These are phyloP conservation scores for Grosmannia penicillata DNA, from an alignment of 2,329 filamentous ascomycete species.

Conservation along the genomic window DNA sequence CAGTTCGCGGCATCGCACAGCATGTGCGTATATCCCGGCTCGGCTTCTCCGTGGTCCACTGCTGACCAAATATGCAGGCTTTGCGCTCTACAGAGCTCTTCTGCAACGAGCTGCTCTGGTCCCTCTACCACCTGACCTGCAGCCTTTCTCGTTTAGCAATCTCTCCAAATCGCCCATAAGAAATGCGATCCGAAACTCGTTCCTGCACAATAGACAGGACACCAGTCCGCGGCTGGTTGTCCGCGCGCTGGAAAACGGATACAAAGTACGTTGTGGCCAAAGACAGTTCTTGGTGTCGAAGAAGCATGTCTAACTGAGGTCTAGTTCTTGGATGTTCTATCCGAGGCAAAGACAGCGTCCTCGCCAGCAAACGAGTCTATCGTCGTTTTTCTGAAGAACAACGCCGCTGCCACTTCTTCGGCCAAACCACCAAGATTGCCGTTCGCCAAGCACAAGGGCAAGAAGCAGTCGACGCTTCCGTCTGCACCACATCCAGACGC, in stretches of 20 bases:
- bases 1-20: constrained; percentile 36
- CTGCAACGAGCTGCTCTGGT: constrained; percentile 40
- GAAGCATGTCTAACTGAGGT: not conserved
- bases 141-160: constrained; percentile 13
- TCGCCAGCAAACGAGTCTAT: constrained; percentile 26
- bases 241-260: constrained; percentile 50
- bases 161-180: constrained; percentile 29
- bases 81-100: constrained; percentile 60
- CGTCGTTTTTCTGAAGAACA: constrained; percentile 23
- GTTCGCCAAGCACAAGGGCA: not conserved
- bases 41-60: not conserved
- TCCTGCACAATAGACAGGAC: constrained; percentile 43
- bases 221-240: constrained; percentile 45
- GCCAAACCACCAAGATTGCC: not conserved
- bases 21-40: constrained; percentile 21
- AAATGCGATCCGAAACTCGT: constrained; percentile 45
- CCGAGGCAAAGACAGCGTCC: constrained; percentile 21
- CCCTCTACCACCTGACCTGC: constrained; percentile 33
- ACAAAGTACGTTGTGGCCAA: constrained; percentile 32
- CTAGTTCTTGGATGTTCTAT: constrained; percentile 17
- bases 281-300: too few species aligned
- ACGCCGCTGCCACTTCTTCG: constrained; percentile 10
- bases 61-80: constrained; percentile 25
- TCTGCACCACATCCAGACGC: constrained; percentile 10
- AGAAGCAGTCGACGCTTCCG: constrained; percentile 5